Percentiles rank a stretch among this genome's conserved stretches.
Conservation (phyloP, 768 basidiomycete species). For the Phylloporus arenicola region DNA sequence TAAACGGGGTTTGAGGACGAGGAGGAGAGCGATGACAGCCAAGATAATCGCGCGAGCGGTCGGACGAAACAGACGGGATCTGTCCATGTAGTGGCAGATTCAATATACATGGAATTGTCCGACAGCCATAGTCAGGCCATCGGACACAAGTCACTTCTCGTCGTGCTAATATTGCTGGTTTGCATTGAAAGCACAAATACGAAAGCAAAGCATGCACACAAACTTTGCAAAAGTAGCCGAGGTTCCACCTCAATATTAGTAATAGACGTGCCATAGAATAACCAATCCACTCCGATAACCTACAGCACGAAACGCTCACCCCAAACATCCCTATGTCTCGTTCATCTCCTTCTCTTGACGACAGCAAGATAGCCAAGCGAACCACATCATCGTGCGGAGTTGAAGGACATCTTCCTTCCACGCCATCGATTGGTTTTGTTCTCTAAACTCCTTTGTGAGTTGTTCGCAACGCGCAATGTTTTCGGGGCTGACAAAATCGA, state of each 20-base stretch:
- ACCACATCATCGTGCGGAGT: conserved; percentile 91
- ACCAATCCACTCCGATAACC: conserved; percentile 9
- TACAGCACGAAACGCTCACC: conserved; percentile 16
- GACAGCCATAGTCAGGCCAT: too few relatives aligned
- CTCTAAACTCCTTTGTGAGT: conserved; percentile 83
- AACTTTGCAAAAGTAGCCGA: conserved; percentile 12
- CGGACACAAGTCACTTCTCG: too few relatives aligned
- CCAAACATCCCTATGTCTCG: conserved; percentile 16
- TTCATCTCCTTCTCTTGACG: conserved; percentile 42
- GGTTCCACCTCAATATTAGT: conserved; percentile 26
- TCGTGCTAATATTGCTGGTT: neutral
- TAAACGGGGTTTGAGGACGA: neutral
- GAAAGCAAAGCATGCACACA: conserved; percentile 25
- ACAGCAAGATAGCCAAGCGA: conserved; percentile 75
- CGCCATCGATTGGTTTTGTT: conserved; percentile 78
- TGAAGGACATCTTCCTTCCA: conserved; percentile 97
- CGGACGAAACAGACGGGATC: neutral
- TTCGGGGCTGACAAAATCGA: conserved; percentile 93
- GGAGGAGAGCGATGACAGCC: neutral
- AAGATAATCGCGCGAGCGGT: neutral
- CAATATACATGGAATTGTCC: too few relatives aligned
- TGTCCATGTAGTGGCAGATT: too few relatives aligned
- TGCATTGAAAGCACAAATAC: conserved; percentile 9
- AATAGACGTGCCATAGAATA: conserved; percentile 26
- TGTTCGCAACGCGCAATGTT: conserved; percentile 82